Evolutionary conservation across 331 rosid species (phyloP).

Genomic region (Acacia pycnantha): DNA sequence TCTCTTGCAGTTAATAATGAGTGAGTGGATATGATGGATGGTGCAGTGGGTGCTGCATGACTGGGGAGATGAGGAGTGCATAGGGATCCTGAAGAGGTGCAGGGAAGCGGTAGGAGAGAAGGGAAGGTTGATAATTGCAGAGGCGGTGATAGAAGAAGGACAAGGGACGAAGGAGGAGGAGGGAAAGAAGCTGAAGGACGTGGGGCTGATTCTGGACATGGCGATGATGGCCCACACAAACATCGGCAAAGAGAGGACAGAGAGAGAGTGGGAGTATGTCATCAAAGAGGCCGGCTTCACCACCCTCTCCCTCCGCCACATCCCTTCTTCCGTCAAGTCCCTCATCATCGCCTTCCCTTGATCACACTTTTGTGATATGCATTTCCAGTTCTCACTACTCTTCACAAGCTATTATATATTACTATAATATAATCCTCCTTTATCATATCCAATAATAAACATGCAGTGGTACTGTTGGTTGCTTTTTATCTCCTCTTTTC

Average conservation of each 20-base stretch:
- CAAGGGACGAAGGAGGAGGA: neutral
- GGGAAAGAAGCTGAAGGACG: conserved; percentile 20
- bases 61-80: conserved; percentile 74
- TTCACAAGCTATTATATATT: too few species aligned
- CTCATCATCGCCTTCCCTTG: conserved; percentile 50
- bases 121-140: conserved; percentile 66
- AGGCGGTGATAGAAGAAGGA: conserved; percentile 45
- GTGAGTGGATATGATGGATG: neutral
- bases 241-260: conserved; percentile 57
- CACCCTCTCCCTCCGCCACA: conserved; percentile 27
- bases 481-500: too few species aligned
- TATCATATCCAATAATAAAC: too few species aligned
- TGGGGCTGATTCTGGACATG: conserved; percentile 51
- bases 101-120: conserved; percentile 50
- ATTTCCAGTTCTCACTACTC: too few species aligned
- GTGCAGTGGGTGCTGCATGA: conserved; percentile 64
- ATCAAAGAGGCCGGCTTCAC: conserved; percentile 56
- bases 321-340: conserved; percentile 44
- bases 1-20: neutral
- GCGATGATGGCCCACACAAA: conserved; percentile 57
- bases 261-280: conserved; percentile 52
- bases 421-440: too few species aligned
- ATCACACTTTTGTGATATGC: neutral
- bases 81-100: conserved; percentile 55
- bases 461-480: too few species aligned